Evolutionary conservation across 2,329 filamentous ascomycete species (phyloP).

Genomic region (Xylariaceae sp.): DNA sequence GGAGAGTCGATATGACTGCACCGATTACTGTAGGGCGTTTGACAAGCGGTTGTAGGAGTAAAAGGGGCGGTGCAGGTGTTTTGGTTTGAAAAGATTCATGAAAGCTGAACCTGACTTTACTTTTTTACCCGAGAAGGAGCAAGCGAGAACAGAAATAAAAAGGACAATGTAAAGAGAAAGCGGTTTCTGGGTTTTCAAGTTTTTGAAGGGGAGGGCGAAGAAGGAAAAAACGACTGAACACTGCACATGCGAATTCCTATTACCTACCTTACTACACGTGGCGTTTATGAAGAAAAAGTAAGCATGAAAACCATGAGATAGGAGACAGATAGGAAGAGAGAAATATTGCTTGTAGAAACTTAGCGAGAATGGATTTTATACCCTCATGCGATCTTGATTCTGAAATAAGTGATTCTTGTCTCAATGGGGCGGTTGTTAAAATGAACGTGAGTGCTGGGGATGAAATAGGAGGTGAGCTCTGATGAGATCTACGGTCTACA

Average conservation of each 20-base stretch:
- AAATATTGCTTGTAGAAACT: constrained; percentile 16
- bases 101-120: not conserved
- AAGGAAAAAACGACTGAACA: not conserved
- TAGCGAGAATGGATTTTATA: constrained; percentile 20
- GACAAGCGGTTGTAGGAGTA: constrained; percentile 11
- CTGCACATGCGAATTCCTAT: not conserved
- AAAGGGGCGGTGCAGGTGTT: not conserved
- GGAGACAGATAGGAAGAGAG: not conserved
- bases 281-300: constrained; percentile 4
- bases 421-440: too few species aligned
- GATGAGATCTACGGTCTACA: too few species aligned
- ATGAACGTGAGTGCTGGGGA: too few species aligned
- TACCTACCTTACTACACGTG: not conserved
- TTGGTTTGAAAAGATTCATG: not conserved
- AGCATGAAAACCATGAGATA: not conserved
- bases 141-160: not conserved
- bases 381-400: not conserved
- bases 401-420: too few species aligned
- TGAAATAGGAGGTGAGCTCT: too few species aligned
- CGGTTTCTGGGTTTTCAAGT: not conserved
- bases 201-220: too few species aligned
- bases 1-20: not conserved
- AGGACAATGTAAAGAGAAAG: not conserved
- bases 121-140: constrained; percentile 4
- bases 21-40: constrained; percentile 1